Base-by-base conservation (phyloP, 495 filamentous ascomycete genomes). In the Chlorociboria aeruginascens region DNA sequence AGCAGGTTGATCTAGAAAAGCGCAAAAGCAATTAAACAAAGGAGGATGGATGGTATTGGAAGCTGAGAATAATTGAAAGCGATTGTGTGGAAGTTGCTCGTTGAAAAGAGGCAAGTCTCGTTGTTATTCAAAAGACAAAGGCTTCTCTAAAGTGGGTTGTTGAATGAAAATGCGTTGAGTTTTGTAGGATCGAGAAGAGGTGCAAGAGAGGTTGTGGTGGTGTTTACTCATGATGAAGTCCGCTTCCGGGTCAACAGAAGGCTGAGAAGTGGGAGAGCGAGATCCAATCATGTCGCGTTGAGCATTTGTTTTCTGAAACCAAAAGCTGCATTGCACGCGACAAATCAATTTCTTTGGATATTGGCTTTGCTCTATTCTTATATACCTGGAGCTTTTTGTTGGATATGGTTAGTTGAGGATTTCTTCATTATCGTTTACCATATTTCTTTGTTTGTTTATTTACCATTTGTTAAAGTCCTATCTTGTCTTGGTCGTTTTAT, bases 351-450 rank as follows among this genome's bases (percentile, higher is more conserved):
- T 32, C 41, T 52, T 60, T 60, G 53, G 57, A 53, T 46, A 51
- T 49, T 30, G 34, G 34, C 20, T 52, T 44, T 46, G 20, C 20
- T 1, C 20, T 45, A n/a, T 16, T 28, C 10, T 25, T 44, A 37
- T 43, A 34, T 36, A 32, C 32, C 31, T 39, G 40, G 11, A 13
- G 36, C n/a, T 12, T 29, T 25, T 30, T 30, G 8, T 46, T 56
- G 51, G 49, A 56, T 52, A 60, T 60, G 57, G 57, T 60, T 38
- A 54, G 57, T 54, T n/a, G 10, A 29, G 35, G 6, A 42, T n/a
- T 16, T 20, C 12, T 16, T 9, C 17, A n/a, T 3, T 16, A 20
- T 40, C 38, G 10, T 40, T 40, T 16, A 11, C 20, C 20, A 13
- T 40, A 13, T 13, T 40, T 40, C 12, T 14, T 6, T 20, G 8